phyloP scores from a whole-genome alignment of 2,329 filamentous ascomycete genomes.

The Cadophora sp. region DNA sequence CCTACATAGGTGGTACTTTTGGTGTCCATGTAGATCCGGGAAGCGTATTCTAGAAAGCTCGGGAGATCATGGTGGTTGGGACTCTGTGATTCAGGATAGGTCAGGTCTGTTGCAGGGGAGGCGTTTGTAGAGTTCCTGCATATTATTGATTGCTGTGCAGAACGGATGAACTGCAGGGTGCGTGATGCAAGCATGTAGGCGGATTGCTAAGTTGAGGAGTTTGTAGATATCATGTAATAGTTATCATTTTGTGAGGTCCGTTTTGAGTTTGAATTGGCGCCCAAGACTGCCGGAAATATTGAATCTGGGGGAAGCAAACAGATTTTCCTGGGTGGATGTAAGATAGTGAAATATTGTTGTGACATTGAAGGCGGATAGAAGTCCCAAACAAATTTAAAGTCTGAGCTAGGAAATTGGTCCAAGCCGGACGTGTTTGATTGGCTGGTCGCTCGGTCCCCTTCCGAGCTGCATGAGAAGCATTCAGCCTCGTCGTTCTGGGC shows the following conservation, averaged over 20 bases:
- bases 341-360: conserved; percentile 2
- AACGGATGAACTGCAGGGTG: conserved; percentile 33
- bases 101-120: conserved; percentile 38
- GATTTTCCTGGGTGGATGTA: background rate
- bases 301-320: background rate
- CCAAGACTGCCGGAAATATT: background rate
- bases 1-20: conserved; percentile 70
- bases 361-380: background rate
- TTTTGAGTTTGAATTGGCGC: background rate
- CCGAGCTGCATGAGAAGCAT: conserved; percentile 8
- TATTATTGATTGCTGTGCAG: conserved; percentile 31
- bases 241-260: conserved; percentile 2
- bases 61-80: conserved; percentile 66
- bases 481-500: conserved; percentile 31
- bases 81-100: conserved; percentile 55
- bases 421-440: conserved; percentile 11
- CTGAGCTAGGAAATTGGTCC: conserved; percentile 8
- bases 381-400: conserved; percentile 6
- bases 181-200: conserved; percentile 36
- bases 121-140: conserved; percentile 39
- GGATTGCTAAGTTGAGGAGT: conserved; percentile 10
- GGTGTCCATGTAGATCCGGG: conserved; percentile 59
- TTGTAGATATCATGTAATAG: conserved; percentile 18
- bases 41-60: conserved; percentile 70
- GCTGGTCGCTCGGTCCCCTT: background rate